A percentile compares a stretch with the other conserved stretches of the same genome.
Evolutionary conservation across 371 early-diverging fungal species (phyloP).

Genomic region (Rhizopus microsporus): DNA sequence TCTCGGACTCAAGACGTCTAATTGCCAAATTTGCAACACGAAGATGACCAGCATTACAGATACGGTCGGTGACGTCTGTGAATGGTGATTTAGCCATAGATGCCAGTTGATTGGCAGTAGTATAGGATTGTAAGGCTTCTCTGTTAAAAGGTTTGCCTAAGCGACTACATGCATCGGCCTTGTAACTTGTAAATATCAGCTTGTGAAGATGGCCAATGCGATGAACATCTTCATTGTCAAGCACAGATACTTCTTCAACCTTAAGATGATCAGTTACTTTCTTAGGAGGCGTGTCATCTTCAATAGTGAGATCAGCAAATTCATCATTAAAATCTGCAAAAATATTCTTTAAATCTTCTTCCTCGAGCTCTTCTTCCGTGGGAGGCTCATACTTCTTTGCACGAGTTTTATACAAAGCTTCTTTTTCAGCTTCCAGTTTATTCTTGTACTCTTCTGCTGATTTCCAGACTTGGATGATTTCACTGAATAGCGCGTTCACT

Average conservation of each 20-base stretch:
- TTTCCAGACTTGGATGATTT: conserved; percentile 73
- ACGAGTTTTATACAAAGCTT: conserved; percentile 74
- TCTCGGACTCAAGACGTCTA: conserved; percentile 39
- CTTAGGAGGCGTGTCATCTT: conserved; percentile 27
- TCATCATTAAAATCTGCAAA: conserved; percentile 80
- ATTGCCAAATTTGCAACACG: conserved; percentile 32
- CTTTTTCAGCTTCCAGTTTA: conserved; percentile 69
- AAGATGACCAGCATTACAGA: conserved; percentile 40
- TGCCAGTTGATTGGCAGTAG: conserved; percentile 38
- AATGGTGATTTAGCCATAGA: conserved; percentile 39
- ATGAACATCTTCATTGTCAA: conserved; percentile 57
- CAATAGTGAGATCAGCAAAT: conserved; percentile 45
- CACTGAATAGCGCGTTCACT: conserved; percentile 59
- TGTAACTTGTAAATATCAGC: conserved; percentile 34
- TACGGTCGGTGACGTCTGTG: conserved; percentile 23
- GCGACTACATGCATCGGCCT: conserved; percentile 19
- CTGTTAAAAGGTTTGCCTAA: conserved; percentile 25
- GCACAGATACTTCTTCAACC: conserved; percentile 57
- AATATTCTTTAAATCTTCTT: conserved; percentile 65
- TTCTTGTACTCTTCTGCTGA: conserved; percentile 71
- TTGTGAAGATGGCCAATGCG: conserved; percentile 52
- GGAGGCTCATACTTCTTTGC: conserved; percentile 63
- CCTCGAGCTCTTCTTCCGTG: conserved; percentile 76
- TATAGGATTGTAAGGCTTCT: conserved; percentile 36
- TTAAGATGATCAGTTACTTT: conserved; percentile 16